These are phyloP conservation scores for Penicillium waksmanii DNA, from an alignment of 495 filamentous ascomycete genomes.

Conservation along the genomic window DNA sequence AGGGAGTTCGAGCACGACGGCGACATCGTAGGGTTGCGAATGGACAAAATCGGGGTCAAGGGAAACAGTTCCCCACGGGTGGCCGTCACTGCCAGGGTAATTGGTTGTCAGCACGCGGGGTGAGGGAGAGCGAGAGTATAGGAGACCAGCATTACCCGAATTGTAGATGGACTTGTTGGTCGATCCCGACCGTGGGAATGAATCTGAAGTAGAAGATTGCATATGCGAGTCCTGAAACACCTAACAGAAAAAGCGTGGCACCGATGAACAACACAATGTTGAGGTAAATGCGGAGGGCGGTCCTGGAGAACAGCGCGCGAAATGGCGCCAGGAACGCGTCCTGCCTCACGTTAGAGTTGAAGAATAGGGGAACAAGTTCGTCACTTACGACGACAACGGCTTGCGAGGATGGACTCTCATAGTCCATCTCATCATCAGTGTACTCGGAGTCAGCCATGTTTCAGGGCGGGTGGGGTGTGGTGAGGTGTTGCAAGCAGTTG, in stretches of 20 bases:
- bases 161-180: slow-evolving; percentile 75
- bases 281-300: slow-evolving; percentile 72
- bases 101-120: neutral
- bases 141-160: slow-evolving; percentile 63
- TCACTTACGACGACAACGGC: slow-evolving; percentile 17
- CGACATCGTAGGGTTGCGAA: slow-evolving; percentile 65
- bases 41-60: slow-evolving; percentile 47
- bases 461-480: neutral
- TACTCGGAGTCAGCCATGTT: slow-evolving; percentile 38
- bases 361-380: neutral
- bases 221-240: slow-evolving; percentile 69
- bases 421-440: slow-evolving; percentile 32
- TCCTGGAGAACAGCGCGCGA: slow-evolving; percentile 61
- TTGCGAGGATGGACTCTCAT: slow-evolving; percentile 22
- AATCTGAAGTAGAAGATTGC: slow-evolving; percentile 78
- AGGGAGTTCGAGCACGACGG: slow-evolving; percentile 73
- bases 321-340: slow-evolving; percentile 38
- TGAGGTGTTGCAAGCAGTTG: neutral
- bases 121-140: neutral
- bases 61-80: slow-evolving; percentile 48
- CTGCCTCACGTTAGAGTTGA: slow-evolving; percentile 28
- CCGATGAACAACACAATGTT: slow-evolving; percentile 65
- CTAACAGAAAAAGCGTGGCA: slow-evolving; percentile 61
- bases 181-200: slow-evolving; percentile 71
- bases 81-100: slow-evolving; percentile 31